Base-by-base conservation (phyloP, 2,329 filamentous ascomycete species). In the Phaeophleospora eucalypticola region DNA sequence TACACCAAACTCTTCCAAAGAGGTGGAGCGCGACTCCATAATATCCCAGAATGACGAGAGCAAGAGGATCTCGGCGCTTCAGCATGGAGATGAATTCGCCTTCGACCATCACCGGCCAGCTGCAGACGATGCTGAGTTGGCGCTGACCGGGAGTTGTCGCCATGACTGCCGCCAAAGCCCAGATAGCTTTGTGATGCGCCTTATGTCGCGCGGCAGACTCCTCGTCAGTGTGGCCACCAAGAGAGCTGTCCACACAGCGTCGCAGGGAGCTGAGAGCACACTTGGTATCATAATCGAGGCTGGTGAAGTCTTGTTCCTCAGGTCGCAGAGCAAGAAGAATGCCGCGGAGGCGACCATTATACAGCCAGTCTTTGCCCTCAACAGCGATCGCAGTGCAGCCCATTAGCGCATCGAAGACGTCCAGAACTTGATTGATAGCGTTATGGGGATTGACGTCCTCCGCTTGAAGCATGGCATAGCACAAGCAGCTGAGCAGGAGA, bases 61-160 rank as follows among this genome's bases (percentile, higher is more conserved):
- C 52, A 29, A 57, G 36, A 21, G 49, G 50, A 45, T 57, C 54
- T 3, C 52, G 50, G n/a, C 50, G 48, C 20, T 49, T 50, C 12
- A 57, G 42, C n/a, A 57, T 36, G 9, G 47, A 14, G 12, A 53
- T 33, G 24, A 47, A 57, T 6, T 29, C 24, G 12, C 38, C 18
- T n/a, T 47, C 47, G 6, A 45, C 42, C 43, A 57, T 42, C 38
- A 57, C 45, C 14, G 54, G 48, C 48, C 52, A 57, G 14, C 37
- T 41, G 14, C 54, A 29, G 2, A 52, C 45, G 2, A 49, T 43
- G n/a, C 46, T 45, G 2, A 51, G 40, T 12, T 53, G 49, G 4
- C 46, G 48, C 17, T 52, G 41, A 6, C 37, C 38, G 16, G 48
- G 52, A 24, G 29, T 21, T n/a, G 49, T 48, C 4, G 53, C 36